Conservation (phyloP, 2,329 filamentous ascomycete species). For the Xylariaceae sp. region DNA sequence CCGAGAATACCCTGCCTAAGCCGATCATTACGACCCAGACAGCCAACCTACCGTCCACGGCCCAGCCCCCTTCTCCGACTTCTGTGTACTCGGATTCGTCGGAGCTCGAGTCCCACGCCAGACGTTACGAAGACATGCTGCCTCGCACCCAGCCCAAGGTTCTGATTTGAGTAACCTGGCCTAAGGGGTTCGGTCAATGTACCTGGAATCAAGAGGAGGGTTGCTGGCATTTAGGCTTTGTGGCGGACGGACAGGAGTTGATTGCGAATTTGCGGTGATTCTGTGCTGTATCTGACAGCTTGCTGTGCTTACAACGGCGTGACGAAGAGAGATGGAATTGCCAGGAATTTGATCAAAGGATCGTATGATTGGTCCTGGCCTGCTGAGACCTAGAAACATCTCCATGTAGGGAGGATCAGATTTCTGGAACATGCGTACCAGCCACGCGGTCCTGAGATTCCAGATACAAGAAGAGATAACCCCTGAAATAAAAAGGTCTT, state of each 20-base stretch:
- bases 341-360: not conserved
- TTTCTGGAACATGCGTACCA: not conserved
- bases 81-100: conserved; percentile 25
- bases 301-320: not conserved
- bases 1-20: conserved; percentile 25
- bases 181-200: not conserved
- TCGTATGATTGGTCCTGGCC: conserved; percentile 1
- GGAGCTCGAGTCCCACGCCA: conserved; percentile 46
- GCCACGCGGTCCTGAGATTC: conserved; percentile 1
- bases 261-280: not conserved
- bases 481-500: not conserved
- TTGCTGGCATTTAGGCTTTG: not conserved
- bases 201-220: not conserved
- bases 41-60: not conserved
- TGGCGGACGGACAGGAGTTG: not conserved
- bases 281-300: not conserved
- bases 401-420: not conserved
- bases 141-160: conserved; percentile 45
- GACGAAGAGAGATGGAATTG: not conserved
- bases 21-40: conserved; percentile 15
- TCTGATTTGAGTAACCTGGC: conserved; percentile 26
- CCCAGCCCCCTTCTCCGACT: conserved; percentile 20
- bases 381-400: not conserved
- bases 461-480: not conserved
- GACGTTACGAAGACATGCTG: conserved; percentile 55